Base-by-base conservation (phyloP, 1,284 basidiomycete species). In the Marasmius oreades region DNA sequence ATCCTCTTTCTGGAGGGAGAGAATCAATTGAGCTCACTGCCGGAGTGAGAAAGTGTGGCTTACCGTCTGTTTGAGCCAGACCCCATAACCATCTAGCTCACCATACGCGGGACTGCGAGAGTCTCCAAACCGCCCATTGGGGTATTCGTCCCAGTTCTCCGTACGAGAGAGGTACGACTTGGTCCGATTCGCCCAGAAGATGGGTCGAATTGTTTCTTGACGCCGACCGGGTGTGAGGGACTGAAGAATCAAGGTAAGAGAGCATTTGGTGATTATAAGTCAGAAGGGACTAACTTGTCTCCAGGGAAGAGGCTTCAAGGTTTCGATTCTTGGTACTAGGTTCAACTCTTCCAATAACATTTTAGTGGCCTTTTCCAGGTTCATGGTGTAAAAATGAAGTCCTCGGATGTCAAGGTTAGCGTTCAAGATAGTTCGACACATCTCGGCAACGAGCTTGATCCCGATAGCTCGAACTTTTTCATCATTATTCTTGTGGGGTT, bases 131-230 rank as follows among this genome's bases (percentile, higher is more conserved):
- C 96, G 91, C 62, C 96, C 97, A 71, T 99, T 99, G 47, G 96
- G 96, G 72, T 96, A 99, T 73, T 99, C 97, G 72, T 99, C 96
- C 96, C 96, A 99, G 67, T 95, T 92, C 69, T 93, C 92, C 22
- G 93, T 96, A 52, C 95, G 88, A 14, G 92, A 92, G 43, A 96
- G 77, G 70, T 96, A 96, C 3, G 93, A 96, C 68, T 93, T 89
- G 46, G 92, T 84, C 44, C 94, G 82, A 74, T 98, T 96, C 20
- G 93, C 92, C 93, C 92, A 95, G 77, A 95, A 97, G 67, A 98
- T 97, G 3, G 95, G 95, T 47, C 95, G 87, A 63, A 95, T 97
- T 42, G 82, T 90, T 73, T 98, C 95, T 63, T 84, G 77, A 48
- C 95, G 86, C 57, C 95, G 82, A 66, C 82, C 90, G 22, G 94